Conservation (phyloP, 2,329 filamentous ascomycete species). For the Mariannaea elegans region DNA sequence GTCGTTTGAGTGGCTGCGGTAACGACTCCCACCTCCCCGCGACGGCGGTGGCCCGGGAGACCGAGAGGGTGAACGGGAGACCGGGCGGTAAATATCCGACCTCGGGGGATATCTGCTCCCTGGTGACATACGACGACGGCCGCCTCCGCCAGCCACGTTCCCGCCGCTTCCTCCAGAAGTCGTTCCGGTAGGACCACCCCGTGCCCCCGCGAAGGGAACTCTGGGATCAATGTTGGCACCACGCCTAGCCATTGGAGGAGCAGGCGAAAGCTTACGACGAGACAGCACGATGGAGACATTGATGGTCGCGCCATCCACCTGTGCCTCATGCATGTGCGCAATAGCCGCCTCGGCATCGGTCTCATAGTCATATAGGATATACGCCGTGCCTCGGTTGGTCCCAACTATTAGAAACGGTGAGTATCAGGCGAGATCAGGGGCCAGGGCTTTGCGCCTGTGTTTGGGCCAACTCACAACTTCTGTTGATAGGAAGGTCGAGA, state of each 20-base stretch:
- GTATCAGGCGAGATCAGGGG: slow-evolving; percentile 26
- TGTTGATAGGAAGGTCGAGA: slow-evolving; percentile 89
- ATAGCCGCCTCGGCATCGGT: slow-evolving; percentile 87
- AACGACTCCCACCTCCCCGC: slow-evolving; percentile 48
- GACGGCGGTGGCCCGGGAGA: slow-evolving; percentile 53
- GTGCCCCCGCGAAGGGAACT: slow-evolving; percentile 43
- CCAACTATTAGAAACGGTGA: slow-evolving; percentile 64
- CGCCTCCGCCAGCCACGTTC: slow-evolving; percentile 47
- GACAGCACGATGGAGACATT: slow-evolving; percentile 90
- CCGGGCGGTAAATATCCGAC: slow-evolving; percentile 70
- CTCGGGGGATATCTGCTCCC: slow-evolving; percentile 52
- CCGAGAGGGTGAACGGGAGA: slow-evolving; percentile 59
- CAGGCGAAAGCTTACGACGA: slow-evolving; percentile 80
- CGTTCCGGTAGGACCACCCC: slow-evolving; percentile 43
- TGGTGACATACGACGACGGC: slow-evolving; percentile 48
- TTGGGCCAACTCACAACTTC: slow-evolving; percentile 69
- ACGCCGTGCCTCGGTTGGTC: slow-evolving; percentile 91
- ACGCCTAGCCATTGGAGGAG: slow-evolving; percentile 76
- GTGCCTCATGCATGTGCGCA: slow-evolving; percentile 97
- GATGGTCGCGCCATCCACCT: slow-evolving; percentile 83
- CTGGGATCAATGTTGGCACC: slow-evolving; percentile 66
- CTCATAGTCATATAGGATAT: slow-evolving; percentile 83
- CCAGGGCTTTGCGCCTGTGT: slow-evolving; percentile 4
- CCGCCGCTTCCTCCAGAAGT: slow-evolving; percentile 38
- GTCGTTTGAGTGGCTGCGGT: slow-evolving; percentile 55